Evolutionary conservation across 129 eudicot genomes (phyloP), one percentile per base, ranked within the genome.

Genomic region (Apium graveolens): DNA sequence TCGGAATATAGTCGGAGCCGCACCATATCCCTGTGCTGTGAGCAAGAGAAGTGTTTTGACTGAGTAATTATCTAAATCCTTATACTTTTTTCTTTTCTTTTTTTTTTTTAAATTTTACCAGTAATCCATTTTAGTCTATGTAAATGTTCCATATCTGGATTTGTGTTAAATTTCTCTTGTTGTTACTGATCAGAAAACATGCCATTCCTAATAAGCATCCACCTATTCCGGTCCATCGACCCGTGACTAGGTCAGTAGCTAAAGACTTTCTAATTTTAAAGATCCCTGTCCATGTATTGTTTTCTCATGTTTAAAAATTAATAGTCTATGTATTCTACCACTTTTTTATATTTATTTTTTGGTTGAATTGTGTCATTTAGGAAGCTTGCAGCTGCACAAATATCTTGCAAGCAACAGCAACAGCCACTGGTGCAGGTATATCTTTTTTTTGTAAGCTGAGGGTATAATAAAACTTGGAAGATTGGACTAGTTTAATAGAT

Each of bases 161-260:
- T 1, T 18, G 66, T 60, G 32, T 16, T 77, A 57, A 44, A 60
- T 38, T 45, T 74, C 76, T 75, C 51, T 37, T 82, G 48, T 74
- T 21, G 73, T 16, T 82, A 41, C 46, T 80, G 57, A 39, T 57
- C 84, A 92, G 96, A 84, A 87, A 85, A 75, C 85, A 82, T 79
- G 81, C 83, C 26, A 77, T 76, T 76, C 39, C 80, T 76, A 57
- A 68, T 77, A 90, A 91, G 92, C 82, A 85, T 70, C 91, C 88
- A 37, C 83, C 79, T 11, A 70, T 81, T 84, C 98, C 90, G 27
- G 90, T 83, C 76, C 89, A 87, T 85, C 90, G 92, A 31, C 98
- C 96, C 35, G 53, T 90, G 83, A 91, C 98, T 29, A 93, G 98
- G 98, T 93, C 75, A 20, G 89, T 86, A 73, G 60, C 77, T 70